Evolutionary conservation across 768 basidiomycete genomes (phyloP).

Genomic region (Obba rivulosa): DNA sequence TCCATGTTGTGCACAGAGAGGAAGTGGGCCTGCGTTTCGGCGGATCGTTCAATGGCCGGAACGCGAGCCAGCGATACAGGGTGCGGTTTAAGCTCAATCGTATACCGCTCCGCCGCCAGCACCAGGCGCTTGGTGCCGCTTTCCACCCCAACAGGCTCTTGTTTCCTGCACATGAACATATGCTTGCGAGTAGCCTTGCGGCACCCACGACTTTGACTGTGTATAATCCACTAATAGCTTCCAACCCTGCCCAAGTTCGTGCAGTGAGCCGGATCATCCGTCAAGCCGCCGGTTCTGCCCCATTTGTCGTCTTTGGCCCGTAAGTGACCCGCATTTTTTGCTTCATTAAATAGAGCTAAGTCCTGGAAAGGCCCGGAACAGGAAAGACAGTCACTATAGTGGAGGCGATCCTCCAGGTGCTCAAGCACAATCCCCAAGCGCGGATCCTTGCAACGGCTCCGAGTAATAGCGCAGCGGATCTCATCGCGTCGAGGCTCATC

Average conservation of each 20-base stretch:
- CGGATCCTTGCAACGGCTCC: constrained; percentile 32
- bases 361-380: constrained; percentile 29
- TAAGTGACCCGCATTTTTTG: constrained; percentile 25
- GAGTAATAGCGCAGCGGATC: constrained; percentile 31
- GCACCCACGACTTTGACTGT: constrained; percentile 12
- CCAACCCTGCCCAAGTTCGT: constrained; percentile 42
- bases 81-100: constrained; percentile 53
- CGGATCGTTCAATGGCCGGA: constrained; percentile 35
- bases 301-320: constrained; percentile 63
- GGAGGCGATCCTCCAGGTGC: constrained; percentile 31
- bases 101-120: constrained; percentile 50
- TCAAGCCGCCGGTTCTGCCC: constrained; percentile 39
- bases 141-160: constrained; percentile 43
- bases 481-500: constrained; percentile 26
- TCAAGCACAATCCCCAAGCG: constrained; percentile 14
- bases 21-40: constrained; percentile 49
- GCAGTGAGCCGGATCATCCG: constrained; percentile 44
- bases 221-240: constrained; percentile 38
- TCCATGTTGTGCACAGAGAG: constrained; percentile 43
- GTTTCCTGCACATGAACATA: constrained; percentile 38
- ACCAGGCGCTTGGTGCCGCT: constrained; percentile 46
- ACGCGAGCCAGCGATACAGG: constrained; percentile 35
- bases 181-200: constrained; percentile 13
- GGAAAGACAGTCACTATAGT: constrained; percentile 35
- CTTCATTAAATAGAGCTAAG: neutral